phyloP scores from a whole-genome alignment of 495 filamentous ascomycete species.

The Clohesyomyces aquaticus region DNA sequence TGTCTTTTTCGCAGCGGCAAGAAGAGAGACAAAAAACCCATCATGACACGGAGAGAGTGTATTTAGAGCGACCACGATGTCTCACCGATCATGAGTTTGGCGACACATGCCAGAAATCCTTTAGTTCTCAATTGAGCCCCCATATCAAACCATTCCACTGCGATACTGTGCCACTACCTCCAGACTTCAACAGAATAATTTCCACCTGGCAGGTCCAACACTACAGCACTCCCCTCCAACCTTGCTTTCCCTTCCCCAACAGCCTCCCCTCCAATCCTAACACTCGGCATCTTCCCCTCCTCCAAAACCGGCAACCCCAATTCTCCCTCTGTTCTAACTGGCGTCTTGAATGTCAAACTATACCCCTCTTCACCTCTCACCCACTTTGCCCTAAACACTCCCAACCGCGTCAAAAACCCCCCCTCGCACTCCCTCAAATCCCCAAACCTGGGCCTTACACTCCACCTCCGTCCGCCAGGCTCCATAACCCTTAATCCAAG shows the following conservation, averaged over 20 bases:
- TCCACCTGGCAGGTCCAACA: conserved; percentile 1
- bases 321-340: conserved; percentile 43
- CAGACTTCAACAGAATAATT: conserved; percentile 3
- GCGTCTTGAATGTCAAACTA: conserved; percentile 37
- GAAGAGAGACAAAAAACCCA: too few species aligned
- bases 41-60: too few species aligned
- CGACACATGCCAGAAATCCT: too few species aligned
- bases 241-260: conserved; percentile 5
- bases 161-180: too few species aligned
- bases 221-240: background rate
- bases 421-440: conserved; percentile 40
- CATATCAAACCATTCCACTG: too few species aligned
- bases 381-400: conserved; percentile 41
- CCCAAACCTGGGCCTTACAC: conserved; percentile 43
- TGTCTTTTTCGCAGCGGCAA: too few species aligned
- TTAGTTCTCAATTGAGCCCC: too few species aligned
- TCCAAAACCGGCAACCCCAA: conserved; percentile 36
- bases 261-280: conserved; percentile 38
- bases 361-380: conserved; percentile 24
- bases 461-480: conserved; percentile 36
- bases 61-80: too few species aligned
- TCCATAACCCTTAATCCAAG: conserved; percentile 38
- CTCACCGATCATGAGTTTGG: too few species aligned
- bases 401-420: conserved; percentile 43
- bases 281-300: conserved; percentile 35